phyloP scores from a whole-genome alignment of 2,329 filamentous ascomycete species.

The Ceratocystis huliohia region DNA sequence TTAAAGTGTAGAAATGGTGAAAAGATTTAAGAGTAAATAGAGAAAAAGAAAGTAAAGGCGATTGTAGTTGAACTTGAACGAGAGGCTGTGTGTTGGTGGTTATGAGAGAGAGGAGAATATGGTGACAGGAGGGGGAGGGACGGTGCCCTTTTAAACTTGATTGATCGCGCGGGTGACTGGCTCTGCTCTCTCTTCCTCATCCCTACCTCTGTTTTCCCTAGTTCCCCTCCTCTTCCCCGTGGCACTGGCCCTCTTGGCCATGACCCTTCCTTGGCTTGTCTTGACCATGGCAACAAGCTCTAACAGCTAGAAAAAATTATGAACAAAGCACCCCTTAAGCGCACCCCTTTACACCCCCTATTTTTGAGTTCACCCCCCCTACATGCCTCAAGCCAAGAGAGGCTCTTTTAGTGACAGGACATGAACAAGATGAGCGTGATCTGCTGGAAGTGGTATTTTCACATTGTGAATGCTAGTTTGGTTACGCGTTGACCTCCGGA shows the following conservation, averaged over 20 bases:
- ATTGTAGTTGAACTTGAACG: constrained; percentile 21
- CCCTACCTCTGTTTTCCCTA: too few species aligned
- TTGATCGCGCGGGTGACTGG: neutral
- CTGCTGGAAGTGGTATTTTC: neutral
- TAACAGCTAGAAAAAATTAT: neutral
- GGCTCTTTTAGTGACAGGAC: neutral
- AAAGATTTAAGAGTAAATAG: constrained; percentile 10
- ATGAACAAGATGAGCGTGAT: neutral
- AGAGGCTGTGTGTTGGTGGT: constrained; percentile 18
- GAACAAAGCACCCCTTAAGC: neutral
- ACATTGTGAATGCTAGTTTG: neutral
- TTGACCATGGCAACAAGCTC: neutral
- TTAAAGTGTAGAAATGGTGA: constrained; percentile 21
- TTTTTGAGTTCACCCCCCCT: neutral
- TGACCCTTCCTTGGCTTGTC: neutral
- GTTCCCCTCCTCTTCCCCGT: too few species aligned
- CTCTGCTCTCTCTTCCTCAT: too few species aligned
- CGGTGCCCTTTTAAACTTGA: constrained; percentile 14
- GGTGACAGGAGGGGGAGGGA: constrained; percentile 4
- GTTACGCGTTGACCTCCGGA: neutral
- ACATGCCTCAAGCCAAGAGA: neutral
- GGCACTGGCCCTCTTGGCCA: neutral
- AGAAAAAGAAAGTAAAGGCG: constrained; percentile 17
- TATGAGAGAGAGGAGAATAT: neutral
- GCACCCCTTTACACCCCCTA: neutral